phyloP scores from a whole-genome alignment of 305 asterid genomes.

The Solanum chacoense region DNA sequence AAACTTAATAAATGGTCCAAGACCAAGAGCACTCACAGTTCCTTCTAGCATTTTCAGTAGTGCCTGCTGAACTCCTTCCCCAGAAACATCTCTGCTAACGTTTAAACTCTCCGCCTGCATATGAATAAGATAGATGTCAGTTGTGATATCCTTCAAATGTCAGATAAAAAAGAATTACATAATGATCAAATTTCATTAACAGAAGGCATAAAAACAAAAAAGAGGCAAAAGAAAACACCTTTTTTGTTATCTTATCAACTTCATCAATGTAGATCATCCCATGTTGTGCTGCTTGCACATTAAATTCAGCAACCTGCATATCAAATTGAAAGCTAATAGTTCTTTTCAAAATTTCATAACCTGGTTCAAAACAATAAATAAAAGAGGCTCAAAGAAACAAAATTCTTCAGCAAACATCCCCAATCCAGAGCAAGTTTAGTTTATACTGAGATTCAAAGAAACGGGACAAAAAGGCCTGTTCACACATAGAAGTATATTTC shows the following conservation, averaged over 20 bases:
- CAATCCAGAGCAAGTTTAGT: neutral
- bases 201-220: neutral
- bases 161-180: neutral
- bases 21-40: constrained; percentile 20
- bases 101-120: constrained; percentile 75
- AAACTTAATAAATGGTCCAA: neutral
- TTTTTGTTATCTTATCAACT: constrained; percentile 91
- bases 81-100: constrained; percentile 90
- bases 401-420: neutral
- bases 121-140: neutral
- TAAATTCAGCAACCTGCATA: constrained; percentile 75
- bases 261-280: constrained; percentile 93
- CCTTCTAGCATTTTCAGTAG: constrained; percentile 71
- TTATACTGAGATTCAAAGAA: neutral
- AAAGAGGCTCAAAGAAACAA: neutral
- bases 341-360: neutral
- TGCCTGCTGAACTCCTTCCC: constrained; percentile 96
- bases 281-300: constrained; percentile 93
- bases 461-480: neutral
- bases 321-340: constrained; percentile 17
- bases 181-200: neutral
- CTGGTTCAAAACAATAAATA: neutral
- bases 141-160: neutral
- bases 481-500: neutral
- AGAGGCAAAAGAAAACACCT: constrained; percentile 35